Evolutionary conservation across 1,284 basidiomycete genomes (phyloP).

Genomic region (Thelephora terrestris): DNA sequence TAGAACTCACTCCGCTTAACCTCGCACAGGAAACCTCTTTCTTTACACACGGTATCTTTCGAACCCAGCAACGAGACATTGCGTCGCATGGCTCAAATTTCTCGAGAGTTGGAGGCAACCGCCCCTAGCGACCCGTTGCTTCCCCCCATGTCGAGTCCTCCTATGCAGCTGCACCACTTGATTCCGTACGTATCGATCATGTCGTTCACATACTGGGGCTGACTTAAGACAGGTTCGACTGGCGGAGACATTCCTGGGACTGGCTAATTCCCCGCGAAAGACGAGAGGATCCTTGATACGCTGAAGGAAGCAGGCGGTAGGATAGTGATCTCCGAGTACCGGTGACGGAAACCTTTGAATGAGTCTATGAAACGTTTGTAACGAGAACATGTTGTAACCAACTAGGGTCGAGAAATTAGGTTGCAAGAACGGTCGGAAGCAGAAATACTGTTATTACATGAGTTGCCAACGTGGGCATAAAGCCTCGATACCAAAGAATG

Average conservation of each 20-base stretch:
- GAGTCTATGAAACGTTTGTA: too few relatives aligned
- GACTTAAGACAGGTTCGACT: slow-evolving; percentile 34
- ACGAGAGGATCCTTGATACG: slow-evolving; percentile 39
- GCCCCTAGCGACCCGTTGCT: slow-evolving; percentile 36
- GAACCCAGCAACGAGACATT: slow-evolving; percentile 31
- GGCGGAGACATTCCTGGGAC: slow-evolving; percentile 50
- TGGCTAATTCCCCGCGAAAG: slow-evolving; percentile 49
- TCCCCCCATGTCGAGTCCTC: slow-evolving; percentile 38
- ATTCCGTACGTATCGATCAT: slow-evolving; percentile 47
- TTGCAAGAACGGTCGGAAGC: too few relatives aligned
- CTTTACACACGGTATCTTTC: slow-evolving; percentile 52
- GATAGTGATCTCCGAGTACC: too few relatives aligned
- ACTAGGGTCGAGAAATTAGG: too few relatives aligned
- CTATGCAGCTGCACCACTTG: slow-evolving; percentile 41
- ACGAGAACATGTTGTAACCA: too few relatives aligned
- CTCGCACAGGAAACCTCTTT: slow-evolving; percentile 38
- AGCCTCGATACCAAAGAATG: not conserved
- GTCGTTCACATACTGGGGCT: not conserved
- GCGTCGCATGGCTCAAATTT: slow-evolving; percentile 43
- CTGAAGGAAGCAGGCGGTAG: not conserved
- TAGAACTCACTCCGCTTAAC: not conserved
- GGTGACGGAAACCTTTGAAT: too few relatives aligned
- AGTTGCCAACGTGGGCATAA: too few relatives aligned
- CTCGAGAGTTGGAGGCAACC: slow-evolving; percentile 35
- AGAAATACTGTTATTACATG: too few relatives aligned